Percentiles rank a stretch among this genome's conserved stretches.
phyloP scores from a whole-genome alignment of 805 yeast genomes.

The Wickerhamiella nectarea region DNA sequence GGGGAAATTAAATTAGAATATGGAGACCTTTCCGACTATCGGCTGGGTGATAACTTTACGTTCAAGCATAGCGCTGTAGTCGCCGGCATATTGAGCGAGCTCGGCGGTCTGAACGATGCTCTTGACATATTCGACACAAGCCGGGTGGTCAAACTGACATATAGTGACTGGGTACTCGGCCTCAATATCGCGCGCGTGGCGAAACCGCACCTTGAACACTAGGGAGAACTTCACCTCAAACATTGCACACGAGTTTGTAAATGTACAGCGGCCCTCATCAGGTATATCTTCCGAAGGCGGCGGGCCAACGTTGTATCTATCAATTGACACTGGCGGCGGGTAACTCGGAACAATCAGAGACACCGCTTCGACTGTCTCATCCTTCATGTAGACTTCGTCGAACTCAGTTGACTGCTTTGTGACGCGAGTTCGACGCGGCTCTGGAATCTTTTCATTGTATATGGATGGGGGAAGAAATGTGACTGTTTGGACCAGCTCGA shows the following conservation, averaged over 20 bases:
- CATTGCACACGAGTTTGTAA: slow-evolving; percentile 26
- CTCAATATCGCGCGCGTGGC: slow-evolving; percentile 29
- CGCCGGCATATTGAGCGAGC: slow-evolving; percentile 15
- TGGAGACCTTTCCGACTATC: background rate
- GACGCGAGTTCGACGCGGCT: slow-evolving; percentile 22
- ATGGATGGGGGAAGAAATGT: slow-evolving; percentile 16
- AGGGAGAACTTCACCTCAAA: slow-evolving; percentile 26
- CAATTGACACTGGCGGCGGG: background rate
- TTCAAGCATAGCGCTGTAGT: background rate
- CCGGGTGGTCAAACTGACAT: slow-evolving; percentile 27
- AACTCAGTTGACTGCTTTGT: slow-evolving; percentile 21
- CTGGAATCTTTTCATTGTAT: slow-evolving; percentile 20
- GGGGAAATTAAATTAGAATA: no score
- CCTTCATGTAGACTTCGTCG: slow-evolving; percentile 21
- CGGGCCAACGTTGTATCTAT: slow-evolving; percentile 6
- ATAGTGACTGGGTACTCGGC: slow-evolving; percentile 25
- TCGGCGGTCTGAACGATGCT: slow-evolving; percentile 25
- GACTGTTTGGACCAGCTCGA: slow-evolving; percentile 28
- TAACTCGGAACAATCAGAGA: slow-evolving; percentile 3
- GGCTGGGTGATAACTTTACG: background rate
- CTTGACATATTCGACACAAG: slow-evolving; percentile 26
- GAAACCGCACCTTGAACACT: slow-evolving; percentile 25
- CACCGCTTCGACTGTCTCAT: slow-evolving; percentile 12
- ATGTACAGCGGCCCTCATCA: slow-evolving; percentile 23
- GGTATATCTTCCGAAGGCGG: slow-evolving; percentile 23